These are phyloP conservation scores for Beauveria rudraprayagi DNA, from an alignment of 2,329 filamentous ascomycete genomes.

Conservation along the genomic window DNA sequence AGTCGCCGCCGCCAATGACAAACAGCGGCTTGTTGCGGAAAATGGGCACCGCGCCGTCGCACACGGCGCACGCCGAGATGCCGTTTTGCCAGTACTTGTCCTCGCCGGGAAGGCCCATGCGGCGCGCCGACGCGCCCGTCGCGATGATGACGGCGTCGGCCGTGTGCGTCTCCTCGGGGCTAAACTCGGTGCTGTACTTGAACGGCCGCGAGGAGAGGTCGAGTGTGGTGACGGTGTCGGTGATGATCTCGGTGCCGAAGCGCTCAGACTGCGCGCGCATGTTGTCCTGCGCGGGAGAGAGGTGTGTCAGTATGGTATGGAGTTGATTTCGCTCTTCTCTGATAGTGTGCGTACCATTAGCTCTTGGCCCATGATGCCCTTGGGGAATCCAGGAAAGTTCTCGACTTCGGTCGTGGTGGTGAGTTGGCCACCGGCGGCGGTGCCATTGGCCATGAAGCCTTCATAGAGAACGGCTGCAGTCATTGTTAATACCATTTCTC, in stretches of 20 bases:
- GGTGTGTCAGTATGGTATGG: constrained; percentile 1
- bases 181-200: constrained; percentile 88
- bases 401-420: constrained; percentile 98
- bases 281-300: constrained; percentile 49
- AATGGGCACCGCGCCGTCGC: constrained; percentile 93
- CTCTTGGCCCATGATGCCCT: constrained; percentile 76
- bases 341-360: constrained; percentile 60
- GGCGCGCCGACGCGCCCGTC: constrained; percentile 84
- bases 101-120: constrained; percentile 78
- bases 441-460: constrained; percentile 95
- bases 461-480: constrained; percentile 76
- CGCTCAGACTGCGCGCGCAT: constrained; percentile 88
- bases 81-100: constrained; percentile 97
- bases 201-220: constrained; percentile 81
- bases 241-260: constrained; percentile 88
- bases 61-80: constrained; percentile 93
- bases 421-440: constrained; percentile 90
- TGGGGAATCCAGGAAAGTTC: constrained; percentile 94
- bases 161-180: constrained; percentile 73
- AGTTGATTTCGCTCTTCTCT: neutral
- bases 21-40: constrained; percentile 94
- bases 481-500: constrained; percentile 10
- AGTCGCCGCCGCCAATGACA: constrained; percentile 95
- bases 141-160: constrained; percentile 90
- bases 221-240: constrained; percentile 83